Base-by-base conservation (phyloP, 345 rosid genomes). In the Psidium friedrichsthalianum region DNA sequence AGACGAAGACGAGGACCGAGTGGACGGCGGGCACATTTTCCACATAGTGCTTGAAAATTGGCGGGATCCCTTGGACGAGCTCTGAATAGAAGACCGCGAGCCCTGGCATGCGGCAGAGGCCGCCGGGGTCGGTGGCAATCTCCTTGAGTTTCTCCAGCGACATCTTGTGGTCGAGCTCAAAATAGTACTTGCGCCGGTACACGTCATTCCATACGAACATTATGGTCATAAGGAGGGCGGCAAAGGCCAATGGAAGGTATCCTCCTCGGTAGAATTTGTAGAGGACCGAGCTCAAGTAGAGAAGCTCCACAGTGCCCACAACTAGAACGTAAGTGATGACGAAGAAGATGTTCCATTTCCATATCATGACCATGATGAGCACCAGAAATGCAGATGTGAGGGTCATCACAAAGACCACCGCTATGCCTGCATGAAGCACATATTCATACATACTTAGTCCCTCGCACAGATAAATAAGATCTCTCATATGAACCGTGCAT, bases 281-380 rank as follows among this genome's bases (percentile, higher is more conserved):
- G 6, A 91, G 90, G 22, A 90, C 93, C 0, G 95, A 90, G 82
- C 92, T 94, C 54, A 91, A 51, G 74, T 88, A 91, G 14, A 88
- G 1, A 3, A 90, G 53, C 87, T 92, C 93, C 16, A 89, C 89
- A 2, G 85, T 85, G 6, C 89, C 87, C 13, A 90, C 74, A 29
- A 85, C 21, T 4, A 88, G 53, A 16, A 90, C 49, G 49, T 86
- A 94, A 24, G 49, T 6, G 78, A 91, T 57, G 36, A 92, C 21
- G 54, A 91, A 24, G 64, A 91, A 22, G n/a, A 93, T 78, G 85
- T 88, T 87, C 24, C 90, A 58, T 85, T 94, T 91, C 93, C 94
- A 91, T 88, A 92, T 88, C 91, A 91, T 89, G 82, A 94, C 83
- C 95, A 92, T 94, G 85, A 93, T 84, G 25, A 92, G 86, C 51